phyloP scores from a whole-genome alignment of 176 grass and related monocot genomes.

The Canna indica region DNA sequence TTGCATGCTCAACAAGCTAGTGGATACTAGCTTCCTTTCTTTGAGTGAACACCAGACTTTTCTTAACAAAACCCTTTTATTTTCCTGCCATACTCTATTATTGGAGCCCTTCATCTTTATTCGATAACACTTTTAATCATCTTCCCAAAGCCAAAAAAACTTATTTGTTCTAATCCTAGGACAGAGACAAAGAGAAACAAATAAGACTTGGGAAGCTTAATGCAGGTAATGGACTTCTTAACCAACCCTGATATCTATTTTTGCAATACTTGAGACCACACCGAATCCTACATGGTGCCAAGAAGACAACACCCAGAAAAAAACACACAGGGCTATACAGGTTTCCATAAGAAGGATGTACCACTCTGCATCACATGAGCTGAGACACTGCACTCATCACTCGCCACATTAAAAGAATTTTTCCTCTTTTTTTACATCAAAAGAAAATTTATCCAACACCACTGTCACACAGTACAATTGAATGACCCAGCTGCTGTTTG shows the following conservation, averaged over 20 bases:
- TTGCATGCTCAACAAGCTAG: not conserved
- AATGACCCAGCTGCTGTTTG: not conserved
- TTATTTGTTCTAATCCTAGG: not conserved
- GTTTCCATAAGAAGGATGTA: constrained; percentile 1
- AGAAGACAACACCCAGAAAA: not conserved
- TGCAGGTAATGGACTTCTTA: not conserved
- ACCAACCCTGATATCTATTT: not conserved
- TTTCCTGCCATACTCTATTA: not conserved
- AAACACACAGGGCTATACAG: not conserved
- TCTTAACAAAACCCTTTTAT: not conserved
- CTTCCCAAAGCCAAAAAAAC: not conserved
- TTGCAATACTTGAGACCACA: not conserved
- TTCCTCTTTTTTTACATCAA: not conserved
- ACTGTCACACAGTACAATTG: not conserved
- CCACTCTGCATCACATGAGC: not conserved
- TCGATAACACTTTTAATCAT: not conserved
- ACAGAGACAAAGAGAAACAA: not conserved
- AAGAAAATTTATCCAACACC: not conserved
- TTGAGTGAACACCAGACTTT: not conserved
- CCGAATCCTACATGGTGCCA: not conserved
- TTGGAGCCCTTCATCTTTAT: not conserved
- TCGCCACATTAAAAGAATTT: not conserved
- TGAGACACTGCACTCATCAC: not conserved
- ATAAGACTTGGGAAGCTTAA: not conserved
- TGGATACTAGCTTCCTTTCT: not conserved